These are phyloP conservation scores for Pichia thaimueangensis DNA, from an alignment of 805 yeast species.

Conservation along the genomic window DNA sequence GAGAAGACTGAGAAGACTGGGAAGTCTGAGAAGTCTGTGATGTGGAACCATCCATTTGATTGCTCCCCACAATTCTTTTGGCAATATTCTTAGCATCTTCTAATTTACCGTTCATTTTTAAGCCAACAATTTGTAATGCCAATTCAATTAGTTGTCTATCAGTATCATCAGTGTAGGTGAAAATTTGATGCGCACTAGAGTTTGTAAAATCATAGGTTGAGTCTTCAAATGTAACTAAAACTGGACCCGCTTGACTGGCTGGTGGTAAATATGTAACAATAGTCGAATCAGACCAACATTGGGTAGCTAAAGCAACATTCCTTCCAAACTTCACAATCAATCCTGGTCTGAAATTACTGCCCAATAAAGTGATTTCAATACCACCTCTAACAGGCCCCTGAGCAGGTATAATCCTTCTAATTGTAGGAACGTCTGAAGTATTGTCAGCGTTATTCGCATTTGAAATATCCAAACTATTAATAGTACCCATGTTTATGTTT, in stretches of 20 bases:
- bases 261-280: slow-evolving; percentile 94
- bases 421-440: slow-evolving; percentile 38
- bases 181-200: slow-evolving; percentile 45
- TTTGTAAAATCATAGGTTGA: slow-evolving; percentile 14
- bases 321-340: slow-evolving; percentile 82
- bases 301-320: slow-evolving; percentile 72
- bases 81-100: slow-evolving; percentile 96
- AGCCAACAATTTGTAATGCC: slow-evolving; percentile 93
- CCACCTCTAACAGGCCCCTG: slow-evolving; percentile 97
- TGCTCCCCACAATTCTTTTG: slow-evolving; percentile 76
- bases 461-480: not conserved
- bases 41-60: slow-evolving; percentile 16
- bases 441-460: not conserved
- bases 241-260: slow-evolving; percentile 83
- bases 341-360: slow-evolving; percentile 80
- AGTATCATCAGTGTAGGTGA: slow-evolving; percentile 91
- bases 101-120: slow-evolving; percentile 91
- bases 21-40: too few relatives aligned
- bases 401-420: slow-evolving; percentile 87
- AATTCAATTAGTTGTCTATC: slow-evolving; percentile 91
- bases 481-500: not conserved
- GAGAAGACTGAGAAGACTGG: slow-evolving; percentile 15
- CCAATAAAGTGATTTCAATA: slow-evolving; percentile 85
- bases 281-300: slow-evolving; percentile 94
- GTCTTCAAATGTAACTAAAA: slow-evolving; percentile 68